phyloP scores from a whole-genome alignment of 208 protist species.

The Trypanosoma melophagium region DNA sequence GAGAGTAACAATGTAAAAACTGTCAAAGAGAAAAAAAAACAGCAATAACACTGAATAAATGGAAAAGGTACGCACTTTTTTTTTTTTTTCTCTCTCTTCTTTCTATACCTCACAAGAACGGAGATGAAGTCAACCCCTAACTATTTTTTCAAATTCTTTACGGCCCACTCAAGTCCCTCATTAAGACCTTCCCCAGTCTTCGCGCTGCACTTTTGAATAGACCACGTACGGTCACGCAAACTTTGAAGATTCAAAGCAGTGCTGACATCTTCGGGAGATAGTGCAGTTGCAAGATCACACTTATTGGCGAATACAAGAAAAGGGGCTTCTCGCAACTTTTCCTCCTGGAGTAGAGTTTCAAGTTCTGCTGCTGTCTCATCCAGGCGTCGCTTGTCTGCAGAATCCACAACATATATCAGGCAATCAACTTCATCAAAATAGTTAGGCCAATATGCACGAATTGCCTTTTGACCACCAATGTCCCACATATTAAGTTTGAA shows the following conservation, averaged over 20 bases:
- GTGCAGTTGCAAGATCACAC: conserved; percentile 93
- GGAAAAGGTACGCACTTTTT: not conserved
- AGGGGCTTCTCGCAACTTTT: conserved; percentile 92
- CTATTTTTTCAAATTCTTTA: conserved; percentile 86
- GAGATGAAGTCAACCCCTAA: not conserved
- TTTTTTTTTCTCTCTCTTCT: conserved; percentile 9
- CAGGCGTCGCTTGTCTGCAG: conserved; percentile 91
- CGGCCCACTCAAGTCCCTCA: conserved; percentile 87
- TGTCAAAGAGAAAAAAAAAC: conserved; percentile 12
- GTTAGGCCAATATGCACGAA: conserved; percentile 97
- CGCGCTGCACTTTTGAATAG: conserved; percentile 91
- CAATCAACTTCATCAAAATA: conserved; percentile 97
- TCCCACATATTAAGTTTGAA: conserved; percentile 99
- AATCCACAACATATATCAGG: conserved; percentile 96
- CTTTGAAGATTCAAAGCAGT: conserved; percentile 83
- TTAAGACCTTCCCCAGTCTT: conserved; percentile 88
- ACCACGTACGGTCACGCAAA: conserved; percentile 89
- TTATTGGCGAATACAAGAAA: conserved; percentile 98
- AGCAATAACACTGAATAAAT: not conserved
- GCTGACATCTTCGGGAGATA: conserved; percentile 83
- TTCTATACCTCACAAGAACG: not conserved
- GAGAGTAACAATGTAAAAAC: too few species aligned
- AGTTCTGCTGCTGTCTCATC: conserved; percentile 95
- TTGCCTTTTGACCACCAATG: conserved; percentile 97
- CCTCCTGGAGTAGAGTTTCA: conserved; percentile 91